Percentiles rank a stretch among this genome's conserved stretches.
Conservation (phyloP, 371 early-diverging fungal genomes). For the Lichtheimia hyalospora region DNA sequence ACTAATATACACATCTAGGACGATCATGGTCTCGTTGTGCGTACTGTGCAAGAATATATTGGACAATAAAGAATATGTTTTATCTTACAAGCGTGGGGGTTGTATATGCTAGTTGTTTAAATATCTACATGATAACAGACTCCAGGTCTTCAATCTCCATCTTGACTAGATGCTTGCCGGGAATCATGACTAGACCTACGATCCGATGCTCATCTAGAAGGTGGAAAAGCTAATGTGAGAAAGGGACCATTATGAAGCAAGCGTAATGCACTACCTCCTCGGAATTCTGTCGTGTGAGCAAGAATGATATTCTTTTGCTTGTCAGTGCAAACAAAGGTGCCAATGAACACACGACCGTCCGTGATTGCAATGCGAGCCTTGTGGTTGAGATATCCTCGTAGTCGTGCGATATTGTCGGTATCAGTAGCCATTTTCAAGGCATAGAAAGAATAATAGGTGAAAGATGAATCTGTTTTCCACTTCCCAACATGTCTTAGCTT, state of each 20-base stretch:
- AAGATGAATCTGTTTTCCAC: no score
- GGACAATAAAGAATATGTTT: not conserved
- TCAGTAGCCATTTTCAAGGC: constrained; percentile 13
- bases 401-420: constrained; percentile 42
- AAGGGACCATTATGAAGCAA: not conserved
- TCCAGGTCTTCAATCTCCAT: constrained; percentile 70
- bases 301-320: constrained; percentile 80
- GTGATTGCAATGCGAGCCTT: constrained; percentile 64
- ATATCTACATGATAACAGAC: not conserved
- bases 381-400: constrained; percentile 62
- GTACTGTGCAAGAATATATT: not conserved
- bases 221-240: not conserved
- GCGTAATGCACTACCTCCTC: constrained; percentile 48
- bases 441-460: no score
- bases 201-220: constrained; percentile 60
- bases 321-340: constrained; percentile 82
- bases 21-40: constrained; percentile 5
- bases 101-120: not conserved
- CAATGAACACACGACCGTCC: constrained; percentile 79
- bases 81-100: not conserved
- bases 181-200: constrained; percentile 88
- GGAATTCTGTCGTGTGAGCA: constrained; percentile 71
- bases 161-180: constrained; percentile 77
- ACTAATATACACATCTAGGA: not conserved
- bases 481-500: no score